Conservation (phyloP, 306 rosid genomes). For the Cucumis cinereus region DNA sequence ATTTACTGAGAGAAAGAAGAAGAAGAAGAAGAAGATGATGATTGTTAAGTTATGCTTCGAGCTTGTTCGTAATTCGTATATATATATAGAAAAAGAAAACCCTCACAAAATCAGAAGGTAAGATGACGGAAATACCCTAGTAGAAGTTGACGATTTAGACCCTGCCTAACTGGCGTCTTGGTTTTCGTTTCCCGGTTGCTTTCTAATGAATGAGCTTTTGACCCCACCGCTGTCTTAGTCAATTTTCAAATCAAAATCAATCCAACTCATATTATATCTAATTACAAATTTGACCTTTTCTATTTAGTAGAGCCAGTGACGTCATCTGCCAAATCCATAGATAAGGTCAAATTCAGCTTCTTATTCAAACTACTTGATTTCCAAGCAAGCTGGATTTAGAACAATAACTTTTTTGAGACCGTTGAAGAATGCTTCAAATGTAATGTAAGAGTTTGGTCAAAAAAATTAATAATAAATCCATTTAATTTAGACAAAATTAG, state of each 20-base stretch:
- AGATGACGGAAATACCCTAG: neutral
- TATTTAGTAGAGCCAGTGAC: neutral
- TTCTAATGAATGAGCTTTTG: neutral
- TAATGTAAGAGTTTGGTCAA: neutral
- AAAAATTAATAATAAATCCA: no score
- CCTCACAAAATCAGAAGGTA: neutral
- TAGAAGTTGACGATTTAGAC: neutral
- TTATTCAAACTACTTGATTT: neutral
- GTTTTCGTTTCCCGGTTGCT: neutral
- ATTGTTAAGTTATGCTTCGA: neutral
- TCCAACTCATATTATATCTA: neutral
- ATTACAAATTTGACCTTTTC: neutral
- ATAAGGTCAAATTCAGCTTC: neutral
- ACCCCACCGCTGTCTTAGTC: neutral
- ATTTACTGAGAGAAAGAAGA: neutral
- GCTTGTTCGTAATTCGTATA: no score
- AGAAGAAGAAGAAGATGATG: neutral
- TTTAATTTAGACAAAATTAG: no score
- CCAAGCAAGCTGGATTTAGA: neutral
- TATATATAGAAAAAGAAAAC: no score
- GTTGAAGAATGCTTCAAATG: neutral
- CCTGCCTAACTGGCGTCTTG: conserved; percentile 5
- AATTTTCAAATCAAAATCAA: neutral
- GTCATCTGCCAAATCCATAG: neutral
- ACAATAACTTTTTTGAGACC: no score